Evolutionary conservation across 441 rosid genomes (phyloP), one percentile per base, ranked within the genome.

Genomic region (Theobroma grandiflorum): DNA sequence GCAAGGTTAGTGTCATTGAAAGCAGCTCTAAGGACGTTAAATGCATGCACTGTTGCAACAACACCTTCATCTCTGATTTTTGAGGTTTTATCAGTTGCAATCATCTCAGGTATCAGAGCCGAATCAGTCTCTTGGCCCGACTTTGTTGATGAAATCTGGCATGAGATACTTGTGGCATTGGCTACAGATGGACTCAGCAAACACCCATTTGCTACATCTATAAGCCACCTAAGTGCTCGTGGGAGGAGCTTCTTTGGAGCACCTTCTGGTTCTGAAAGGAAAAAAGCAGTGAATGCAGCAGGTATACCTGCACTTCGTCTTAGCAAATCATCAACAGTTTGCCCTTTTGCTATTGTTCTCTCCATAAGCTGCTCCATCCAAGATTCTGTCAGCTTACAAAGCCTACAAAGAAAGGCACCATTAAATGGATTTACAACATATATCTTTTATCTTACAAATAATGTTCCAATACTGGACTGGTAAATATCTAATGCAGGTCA

Each of bases 281-380:
- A 97, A 72, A 97, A 84, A 82, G 99, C 98, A 85, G 86, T 92
- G 81, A 94, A 97, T 75, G 98, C 98, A 62, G 99, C 99, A 38
- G 99, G 99, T 85, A 97, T 97, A 74, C 99, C 99, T n/a, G 99
- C 99, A 88, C 99, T 97, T 92, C 98, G 91, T 85, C 98, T 88
- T 82, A 97, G 86, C 82, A 97, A 80, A 89, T 97, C 93, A 86
- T 97, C 99, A 70, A 97, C 99, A 73, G 87, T 84, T 85, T 97
- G 98, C 83, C 97, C 99, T 83, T 91, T 92, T 61, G 92, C 94
- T 71, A 93, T 86, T 58, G 97, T 97, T 88, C 95, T 91, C 80
- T 93, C 92, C 98, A 97, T 97, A 75, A 97, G 96, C 82, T 94
- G 95, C 82, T 88, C 93, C 98, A 97, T 91, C 99, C 99, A 97